phyloP scores from a whole-genome alignment of 305 asterid genomes.

The Fraxinus sp. region DNA sequence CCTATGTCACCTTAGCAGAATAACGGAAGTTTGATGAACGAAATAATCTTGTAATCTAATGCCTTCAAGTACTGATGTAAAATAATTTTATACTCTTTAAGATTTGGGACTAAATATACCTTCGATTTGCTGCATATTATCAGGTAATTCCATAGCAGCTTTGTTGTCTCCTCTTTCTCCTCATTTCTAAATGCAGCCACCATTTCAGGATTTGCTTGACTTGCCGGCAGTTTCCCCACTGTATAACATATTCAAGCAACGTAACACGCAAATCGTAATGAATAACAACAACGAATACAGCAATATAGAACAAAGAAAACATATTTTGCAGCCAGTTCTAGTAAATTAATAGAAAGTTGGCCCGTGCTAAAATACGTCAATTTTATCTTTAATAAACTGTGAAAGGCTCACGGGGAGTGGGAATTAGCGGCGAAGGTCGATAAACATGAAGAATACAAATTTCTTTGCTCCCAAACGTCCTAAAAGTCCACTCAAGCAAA shows the following conservation, averaged over 20 bases:
- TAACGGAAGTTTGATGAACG: background rate
- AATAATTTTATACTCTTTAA: background rate
- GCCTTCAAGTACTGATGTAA: background rate
- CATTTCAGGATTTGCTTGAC: constrained; percentile 62
- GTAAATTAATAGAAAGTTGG: background rate
- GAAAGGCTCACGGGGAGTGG: constrained; percentile 62
- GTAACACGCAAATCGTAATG: background rate
- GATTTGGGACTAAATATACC: constrained; percentile 39
- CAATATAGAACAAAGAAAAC: background rate
- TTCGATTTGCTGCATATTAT: constrained; percentile 53
- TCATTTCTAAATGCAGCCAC: constrained; percentile 53
- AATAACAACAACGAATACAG: background rate
- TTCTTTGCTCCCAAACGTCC: constrained; percentile 45
- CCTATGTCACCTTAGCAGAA: background rate
- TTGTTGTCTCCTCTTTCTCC: constrained; percentile 53
- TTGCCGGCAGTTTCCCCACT: constrained; percentile 81
- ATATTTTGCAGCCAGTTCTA: background rate
- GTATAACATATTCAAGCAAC: constrained; percentile 30
- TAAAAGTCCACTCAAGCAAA: constrained; percentile 61
- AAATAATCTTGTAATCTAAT: background rate
- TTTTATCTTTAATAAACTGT: too few species aligned
- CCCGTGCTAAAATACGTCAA: background rate
- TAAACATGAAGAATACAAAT: constrained; percentile 74
- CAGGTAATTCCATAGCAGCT: constrained; percentile 48
- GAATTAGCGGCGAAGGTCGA: constrained; percentile 66